These are phyloP conservation scores for Coemansia brasiliensis DNA, from an alignment of 192 early-diverging fungal species.

Conservation along the genomic window DNA sequence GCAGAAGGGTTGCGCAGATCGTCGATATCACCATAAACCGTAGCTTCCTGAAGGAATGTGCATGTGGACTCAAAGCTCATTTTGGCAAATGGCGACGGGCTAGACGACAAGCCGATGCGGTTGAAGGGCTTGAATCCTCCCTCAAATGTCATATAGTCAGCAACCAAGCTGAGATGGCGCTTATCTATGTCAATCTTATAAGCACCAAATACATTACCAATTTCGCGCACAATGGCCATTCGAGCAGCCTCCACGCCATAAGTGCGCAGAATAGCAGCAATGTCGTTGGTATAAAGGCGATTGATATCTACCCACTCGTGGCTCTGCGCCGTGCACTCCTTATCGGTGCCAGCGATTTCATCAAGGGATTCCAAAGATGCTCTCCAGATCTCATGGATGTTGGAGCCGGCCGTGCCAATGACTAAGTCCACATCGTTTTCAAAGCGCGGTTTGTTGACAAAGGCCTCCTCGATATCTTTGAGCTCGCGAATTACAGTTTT, in stretches of 20 bases:
- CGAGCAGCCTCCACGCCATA: conserved; percentile 99
- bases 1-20: conserved; percentile 86
- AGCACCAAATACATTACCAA: conserved; percentile 86
- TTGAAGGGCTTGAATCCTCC: conserved; percentile 98
- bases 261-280: conserved; percentile 85
- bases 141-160: conserved; percentile 99
- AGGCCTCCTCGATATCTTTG: conserved; percentile 75
- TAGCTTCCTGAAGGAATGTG: conserved; percentile 89
- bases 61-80: conserved; percentile 99
- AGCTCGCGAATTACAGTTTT: conserved; percentile 83
- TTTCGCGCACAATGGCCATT: conserved; percentile 87
- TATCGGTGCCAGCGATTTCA: conserved; percentile 21
- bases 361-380: conserved; percentile 49
- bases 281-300: conserved; percentile 92
- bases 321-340: conserved; percentile 18
- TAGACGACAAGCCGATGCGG: conserved; percentile 89
- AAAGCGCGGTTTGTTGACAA: conserved; percentile 75
- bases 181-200: conserved; percentile 93
- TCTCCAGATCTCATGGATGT: conserved; percentile 90
- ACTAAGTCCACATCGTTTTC: conserved; percentile 74
- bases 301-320: conserved; percentile 79
- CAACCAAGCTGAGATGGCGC: conserved; percentile 94
- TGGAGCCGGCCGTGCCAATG: conserved; percentile 88
- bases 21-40: conserved; percentile 88
- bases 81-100: conserved; percentile 91